Evolutionary conservation across 2,329 filamentous ascomycete genomes (phyloP).

Genomic region (Aspergillus arachidicola): DNA sequence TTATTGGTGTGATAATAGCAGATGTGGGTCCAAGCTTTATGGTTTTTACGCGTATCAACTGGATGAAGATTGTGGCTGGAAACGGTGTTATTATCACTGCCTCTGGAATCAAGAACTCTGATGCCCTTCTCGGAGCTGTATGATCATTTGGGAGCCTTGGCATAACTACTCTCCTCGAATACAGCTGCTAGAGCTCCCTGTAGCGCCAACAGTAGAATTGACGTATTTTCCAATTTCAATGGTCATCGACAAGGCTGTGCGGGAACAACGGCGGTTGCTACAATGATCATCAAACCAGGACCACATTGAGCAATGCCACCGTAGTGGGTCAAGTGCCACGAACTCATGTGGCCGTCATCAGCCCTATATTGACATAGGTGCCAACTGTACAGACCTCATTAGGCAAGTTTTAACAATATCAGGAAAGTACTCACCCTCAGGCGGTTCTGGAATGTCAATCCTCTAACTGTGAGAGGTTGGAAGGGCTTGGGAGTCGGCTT

Average conservation of each 20-base stretch:
- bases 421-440: conserved; percentile 16
- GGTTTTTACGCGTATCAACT: conserved; percentile 44
- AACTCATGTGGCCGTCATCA: conserved; percentile 71
- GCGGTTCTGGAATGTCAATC: conserved; percentile 60
- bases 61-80: conserved; percentile 63
- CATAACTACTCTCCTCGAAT: conserved; percentile 62
- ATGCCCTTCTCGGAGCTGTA: conserved; percentile 61
- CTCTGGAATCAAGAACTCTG: conserved; percentile 47
- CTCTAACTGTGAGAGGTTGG: conserved; percentile 59
- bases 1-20: no score
- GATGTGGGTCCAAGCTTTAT: no score
- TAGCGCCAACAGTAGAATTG: not conserved
- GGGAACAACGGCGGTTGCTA: conserved; percentile 74
- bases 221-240: not conserved
- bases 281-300: conserved; percentile 71
- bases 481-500: conserved; percentile 57
- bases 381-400: conserved; percentile 41
- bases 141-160: conserved; percentile 62
- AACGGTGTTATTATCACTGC: conserved; percentile 57
- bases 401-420: not conserved
- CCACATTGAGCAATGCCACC: conserved; percentile 78
- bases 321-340: conserved; percentile 81
- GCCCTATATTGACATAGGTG: conserved; percentile 69
- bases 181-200: conserved; percentile 45
- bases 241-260: not conserved